phyloP scores from a whole-genome alignment of 345 rosid genomes.

The Kandelia obovata region DNA sequence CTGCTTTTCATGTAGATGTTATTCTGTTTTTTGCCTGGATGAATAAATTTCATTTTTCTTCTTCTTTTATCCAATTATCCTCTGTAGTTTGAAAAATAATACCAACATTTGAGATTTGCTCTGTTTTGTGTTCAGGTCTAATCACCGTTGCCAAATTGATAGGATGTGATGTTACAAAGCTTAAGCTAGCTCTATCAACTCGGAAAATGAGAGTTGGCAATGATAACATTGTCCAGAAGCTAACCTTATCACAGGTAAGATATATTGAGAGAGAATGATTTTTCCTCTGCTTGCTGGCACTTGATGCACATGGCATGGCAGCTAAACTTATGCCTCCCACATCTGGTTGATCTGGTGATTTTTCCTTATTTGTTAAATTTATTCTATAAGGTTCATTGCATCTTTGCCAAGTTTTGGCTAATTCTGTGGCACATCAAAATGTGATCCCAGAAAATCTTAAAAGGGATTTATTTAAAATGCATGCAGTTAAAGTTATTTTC shows the following conservation, averaged over 20 bases:
- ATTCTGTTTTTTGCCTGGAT: no score
- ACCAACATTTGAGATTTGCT: neutral
- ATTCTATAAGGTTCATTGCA: no score
- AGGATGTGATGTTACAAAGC: slow-evolving; percentile 64
- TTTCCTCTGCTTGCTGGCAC: neutral
- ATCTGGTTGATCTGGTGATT: neutral
- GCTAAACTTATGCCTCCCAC: neutral
- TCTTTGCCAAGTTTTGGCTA: no score
- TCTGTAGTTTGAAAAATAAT: no score
- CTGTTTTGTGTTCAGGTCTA: slow-evolving; percentile 50
- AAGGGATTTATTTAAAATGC: no score
- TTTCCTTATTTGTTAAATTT: no score
- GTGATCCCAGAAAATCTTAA: neutral
- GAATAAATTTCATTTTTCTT: neutral
- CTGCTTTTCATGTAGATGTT: no score
- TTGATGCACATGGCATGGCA: no score
- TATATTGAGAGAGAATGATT: neutral
- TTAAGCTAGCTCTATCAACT: slow-evolving; percentile 74
- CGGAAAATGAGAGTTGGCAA: slow-evolving; percentile 94
- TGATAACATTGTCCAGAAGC: slow-evolving; percentile 82
- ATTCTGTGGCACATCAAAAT: neutral
- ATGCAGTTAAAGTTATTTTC: no score
- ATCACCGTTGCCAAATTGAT: slow-evolving; percentile 69
- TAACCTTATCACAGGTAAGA: slow-evolving; percentile 79
- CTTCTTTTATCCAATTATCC: neutral